These are phyloP conservation scores for Pseudozyma tsukubaensis DNA, from an alignment of 1,284 basidiomycete genomes.

Conservation along the genomic window DNA sequence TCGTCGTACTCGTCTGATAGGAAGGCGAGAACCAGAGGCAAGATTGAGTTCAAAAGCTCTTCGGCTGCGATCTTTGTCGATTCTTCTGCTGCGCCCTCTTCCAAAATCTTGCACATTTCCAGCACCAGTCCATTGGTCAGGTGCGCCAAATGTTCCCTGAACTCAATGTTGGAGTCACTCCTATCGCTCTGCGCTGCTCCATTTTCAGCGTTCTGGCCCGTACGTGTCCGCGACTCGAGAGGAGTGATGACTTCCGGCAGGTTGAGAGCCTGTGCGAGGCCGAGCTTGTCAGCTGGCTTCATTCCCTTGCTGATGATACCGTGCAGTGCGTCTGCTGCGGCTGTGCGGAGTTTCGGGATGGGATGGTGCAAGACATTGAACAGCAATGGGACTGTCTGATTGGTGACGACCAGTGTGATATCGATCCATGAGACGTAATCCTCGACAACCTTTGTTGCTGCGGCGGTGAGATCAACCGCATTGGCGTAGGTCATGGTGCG, in stretches of 20 bases:
- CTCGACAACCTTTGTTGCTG: constrained; percentile 88
- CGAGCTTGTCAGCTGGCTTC: constrained; percentile 89
- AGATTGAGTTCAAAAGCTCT: constrained; percentile 76
- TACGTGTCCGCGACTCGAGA: constrained; percentile 60
- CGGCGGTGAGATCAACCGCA: constrained; percentile 74
- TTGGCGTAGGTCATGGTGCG: constrained; percentile 72
- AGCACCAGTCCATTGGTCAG: constrained; percentile 84
- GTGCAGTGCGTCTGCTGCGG: constrained; percentile 82
- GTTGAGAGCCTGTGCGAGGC: constrained; percentile 88
- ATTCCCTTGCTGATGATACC: constrained; percentile 91
- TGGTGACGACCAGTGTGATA: constrained; percentile 93
- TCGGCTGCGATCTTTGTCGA: constrained; percentile 79
- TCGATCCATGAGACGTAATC: constrained; percentile 99
- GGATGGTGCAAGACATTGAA: constrained; percentile 81
- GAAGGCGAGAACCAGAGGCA: constrained; percentile 88
- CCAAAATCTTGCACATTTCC: constrained; percentile 83
- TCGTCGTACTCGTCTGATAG: constrained; percentile 81
- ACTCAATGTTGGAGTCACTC: constrained; percentile 78
- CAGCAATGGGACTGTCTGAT: constrained; percentile 84
- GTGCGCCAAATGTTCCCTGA: constrained; percentile 88
- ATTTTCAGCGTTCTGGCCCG: constrained; percentile 20
- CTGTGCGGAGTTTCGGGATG: constrained; percentile 79
- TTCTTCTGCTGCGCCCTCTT: constrained; percentile 75
- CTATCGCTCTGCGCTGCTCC: constrained; percentile 73
- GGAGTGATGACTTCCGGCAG: constrained; percentile 60